These are phyloP conservation scores for Rhizopus microsporus DNA, from an alignment of 371 early-diverging fungal species.

Conservation along the genomic window DNA sequence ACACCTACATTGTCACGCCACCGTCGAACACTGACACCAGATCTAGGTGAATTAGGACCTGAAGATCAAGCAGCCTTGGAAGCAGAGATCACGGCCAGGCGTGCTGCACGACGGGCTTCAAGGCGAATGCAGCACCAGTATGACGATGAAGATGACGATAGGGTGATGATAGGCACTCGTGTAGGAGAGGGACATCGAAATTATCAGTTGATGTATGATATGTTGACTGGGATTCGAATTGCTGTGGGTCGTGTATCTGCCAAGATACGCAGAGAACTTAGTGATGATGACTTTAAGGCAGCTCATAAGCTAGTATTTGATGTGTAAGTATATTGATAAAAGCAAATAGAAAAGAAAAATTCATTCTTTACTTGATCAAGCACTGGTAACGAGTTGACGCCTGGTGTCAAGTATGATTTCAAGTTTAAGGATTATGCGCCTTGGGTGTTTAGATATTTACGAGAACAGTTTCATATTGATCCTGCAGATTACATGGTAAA, in stretches of 20 bases:
- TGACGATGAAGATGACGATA: conserved; percentile 55
- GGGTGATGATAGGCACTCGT: conserved; percentile 62
- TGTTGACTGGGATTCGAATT: conserved; percentile 93
- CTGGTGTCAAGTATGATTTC: conserved; percentile 92
- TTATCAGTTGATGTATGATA: conserved; percentile 92
- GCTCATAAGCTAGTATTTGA: conserved; percentile 94
- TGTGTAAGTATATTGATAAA: conserved; percentile 48
- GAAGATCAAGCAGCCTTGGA: conserved; percentile 43
- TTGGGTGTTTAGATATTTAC: conserved; percentile 89
- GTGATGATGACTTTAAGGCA: conserved; percentile 78
- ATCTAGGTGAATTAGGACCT: conserved; percentile 35
- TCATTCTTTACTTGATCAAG: conserved; percentile 29
- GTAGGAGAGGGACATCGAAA: conserved; percentile 70
- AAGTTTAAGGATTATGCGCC: conserved; percentile 98
- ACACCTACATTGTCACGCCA: background rate
- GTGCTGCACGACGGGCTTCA: conserved; percentile 42
- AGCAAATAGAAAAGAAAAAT: background rate
- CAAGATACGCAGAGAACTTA: conserved; percentile 69
- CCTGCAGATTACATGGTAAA: conserved; percentile 89
- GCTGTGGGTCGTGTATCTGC: conserved; percentile 84
- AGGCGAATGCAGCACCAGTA: conserved; percentile 17
- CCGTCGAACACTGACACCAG: conserved; percentile 24
- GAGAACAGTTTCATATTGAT: conserved; percentile 85
- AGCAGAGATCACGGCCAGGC: conserved; percentile 40
- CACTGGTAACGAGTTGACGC: conserved; percentile 89